These are phyloP conservation scores for Chalciporus sphaerocephalus DNA, from an alignment of 768 basidiomycete species.

Conservation along the genomic window DNA sequence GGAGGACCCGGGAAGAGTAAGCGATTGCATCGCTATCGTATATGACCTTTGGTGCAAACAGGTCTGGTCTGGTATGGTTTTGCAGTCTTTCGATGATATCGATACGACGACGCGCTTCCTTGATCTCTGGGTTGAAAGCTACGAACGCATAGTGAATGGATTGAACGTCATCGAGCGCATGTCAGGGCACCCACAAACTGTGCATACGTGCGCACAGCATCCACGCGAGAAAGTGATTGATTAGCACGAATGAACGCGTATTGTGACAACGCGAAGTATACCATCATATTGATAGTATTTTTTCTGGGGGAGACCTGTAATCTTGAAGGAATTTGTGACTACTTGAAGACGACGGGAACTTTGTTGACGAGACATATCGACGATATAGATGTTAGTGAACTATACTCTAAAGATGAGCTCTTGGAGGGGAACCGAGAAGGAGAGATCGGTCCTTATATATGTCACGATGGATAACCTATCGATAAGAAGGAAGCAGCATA, in stretches of 20 bases:
- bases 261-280: constrained; percentile 13
- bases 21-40: constrained; percentile 45
- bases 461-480: constrained; percentile 9
- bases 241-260: constrained; percentile 2
- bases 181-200: constrained; percentile 26
- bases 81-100: constrained; percentile 37
- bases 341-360: constrained; percentile 23
- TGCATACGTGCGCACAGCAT: neutral
- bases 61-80: constrained; percentile 26
- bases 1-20: constrained; percentile 34
- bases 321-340: constrained; percentile 32
- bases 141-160: neutral
- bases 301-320: constrained; percentile 25
- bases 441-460: neutral
- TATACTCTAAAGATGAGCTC: neutral
- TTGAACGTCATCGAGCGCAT: neutral
- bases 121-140: constrained; percentile 19
- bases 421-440: neutral
- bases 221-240: constrained; percentile 7
- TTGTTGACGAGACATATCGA: constrained; percentile 20
- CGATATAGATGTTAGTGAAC: constrained; percentile 1
- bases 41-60: constrained; percentile 41
- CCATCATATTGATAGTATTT: constrained; percentile 32
- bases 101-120: constrained; percentile 21
- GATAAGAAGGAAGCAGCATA: constrained; percentile 23